A percentile compares a stretch with the other conserved stretches of the same genome.
These are phyloP conservation scores for Auricularia cornea DNA, from an alignment of 768 basidiomycete genomes.

Conservation along the genomic window DNA sequence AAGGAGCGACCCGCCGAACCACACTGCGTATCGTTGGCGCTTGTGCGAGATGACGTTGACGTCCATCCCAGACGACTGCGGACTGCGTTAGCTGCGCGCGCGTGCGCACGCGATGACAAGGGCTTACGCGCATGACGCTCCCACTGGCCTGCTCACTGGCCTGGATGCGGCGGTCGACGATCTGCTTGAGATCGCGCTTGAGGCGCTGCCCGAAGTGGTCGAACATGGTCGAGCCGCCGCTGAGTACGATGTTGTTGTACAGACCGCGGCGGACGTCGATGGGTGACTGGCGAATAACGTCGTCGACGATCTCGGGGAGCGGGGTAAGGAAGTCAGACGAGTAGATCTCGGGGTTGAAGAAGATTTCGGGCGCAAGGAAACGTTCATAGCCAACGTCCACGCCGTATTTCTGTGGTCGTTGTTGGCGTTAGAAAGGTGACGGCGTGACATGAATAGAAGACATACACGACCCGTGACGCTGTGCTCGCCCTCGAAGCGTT, in stretches of 20 bases:
- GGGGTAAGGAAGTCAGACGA: slow-evolving; percentile 97
- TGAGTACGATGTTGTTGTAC: slow-evolving; percentile 98
- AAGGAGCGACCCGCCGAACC: slow-evolving; percentile 94
- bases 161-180: slow-evolving; percentile 87
- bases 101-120: background rate
- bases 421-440: background rate
- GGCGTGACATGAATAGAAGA: slow-evolving; percentile 6
- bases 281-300: slow-evolving; percentile 90
- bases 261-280: slow-evolving; percentile 95
- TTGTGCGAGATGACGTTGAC: slow-evolving; percentile 99
- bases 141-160: slow-evolving; percentile 68
- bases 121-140: slow-evolving; percentile 59
- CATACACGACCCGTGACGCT: slow-evolving; percentile 84
- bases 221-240: slow-evolving; percentile 98
- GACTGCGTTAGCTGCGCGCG: background rate
- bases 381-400: slow-evolving; percentile 97
- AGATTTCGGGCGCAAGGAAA: slow-evolving; percentile 97
- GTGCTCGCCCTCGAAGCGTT: slow-evolving; percentile 88
- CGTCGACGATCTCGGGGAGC: slow-evolving; percentile 90
- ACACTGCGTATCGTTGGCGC: slow-evolving; percentile 94
- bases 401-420: slow-evolving; percentile 64
- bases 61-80: slow-evolving; percentile 88
- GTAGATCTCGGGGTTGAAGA: slow-evolving; percentile 99
- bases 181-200: slow-evolving; percentile 88
- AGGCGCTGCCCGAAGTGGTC: slow-evolving; percentile 96